A percentile compares a stretch with the other conserved stretches of the same genome.
Evolutionary conservation across 1,284 basidiomycete species (phyloP).

Genomic region (Vanrija sp.): DNA sequence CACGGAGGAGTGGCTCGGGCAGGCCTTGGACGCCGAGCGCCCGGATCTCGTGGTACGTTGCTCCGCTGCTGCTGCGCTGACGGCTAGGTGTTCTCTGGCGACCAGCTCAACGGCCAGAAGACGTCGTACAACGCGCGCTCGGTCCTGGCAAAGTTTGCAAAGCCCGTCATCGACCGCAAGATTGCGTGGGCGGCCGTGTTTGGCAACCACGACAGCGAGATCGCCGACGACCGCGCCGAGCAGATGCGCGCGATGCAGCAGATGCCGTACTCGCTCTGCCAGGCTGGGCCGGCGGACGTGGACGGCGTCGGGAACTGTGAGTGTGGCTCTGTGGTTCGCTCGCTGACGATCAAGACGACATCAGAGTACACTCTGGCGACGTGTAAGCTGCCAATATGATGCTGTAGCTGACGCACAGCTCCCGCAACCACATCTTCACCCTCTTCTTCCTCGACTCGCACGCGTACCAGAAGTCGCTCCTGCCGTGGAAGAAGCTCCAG

Average conservation of each 20-base stretch:
- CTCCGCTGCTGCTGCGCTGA: neutral
- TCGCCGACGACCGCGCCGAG: slow-evolving; percentile 56
- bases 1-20: slow-evolving; percentile 64
- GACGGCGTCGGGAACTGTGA: slow-evolving; percentile 81
- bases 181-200: slow-evolving; percentile 89
- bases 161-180: slow-evolving; percentile 64
- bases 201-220: slow-evolving; percentile 86
- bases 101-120: slow-evolving; percentile 76
- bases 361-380: slow-evolving; percentile 45
- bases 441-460: slow-evolving; percentile 93
- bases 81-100: slow-evolving; percentile 61
- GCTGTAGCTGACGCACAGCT: too few relatives aligned
- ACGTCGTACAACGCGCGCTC: slow-evolving; percentile 82
- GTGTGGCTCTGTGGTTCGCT: slow-evolving; percentile 14
- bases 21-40: slow-evolving; percentile 71
- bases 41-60: slow-evolving; percentile 74
- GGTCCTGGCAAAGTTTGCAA: slow-evolving; percentile 81
- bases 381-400: too few relatives aligned
- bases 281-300: slow-evolving; percentile 71
- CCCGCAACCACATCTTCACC: slow-evolving; percentile 79
- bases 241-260: slow-evolving; percentile 69
- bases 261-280: slow-evolving; percentile 78
- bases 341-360: slow-evolving; percentile 54
- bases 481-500: slow-evolving; percentile 44
- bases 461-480: slow-evolving; percentile 60